Percentiles rank a stretch among this genome's conserved stretches.
Conservation (phyloP, 2,329 filamentous ascomycete genomes). For the Beauveria scarabaeidicola region DNA sequence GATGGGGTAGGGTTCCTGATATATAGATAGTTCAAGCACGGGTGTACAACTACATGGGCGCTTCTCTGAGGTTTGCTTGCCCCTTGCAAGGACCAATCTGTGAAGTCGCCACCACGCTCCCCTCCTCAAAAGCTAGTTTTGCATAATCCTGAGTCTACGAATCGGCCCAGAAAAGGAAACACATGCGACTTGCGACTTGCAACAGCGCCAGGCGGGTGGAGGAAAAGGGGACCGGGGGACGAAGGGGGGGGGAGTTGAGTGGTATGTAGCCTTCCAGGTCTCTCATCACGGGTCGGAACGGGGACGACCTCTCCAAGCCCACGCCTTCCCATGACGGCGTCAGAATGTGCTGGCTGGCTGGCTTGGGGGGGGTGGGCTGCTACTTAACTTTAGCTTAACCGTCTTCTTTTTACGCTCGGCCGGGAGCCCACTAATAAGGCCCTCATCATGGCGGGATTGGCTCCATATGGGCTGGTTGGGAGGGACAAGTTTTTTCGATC, state of each 20-base stretch:
- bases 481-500: background rate
- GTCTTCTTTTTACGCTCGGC: background rate
- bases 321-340: background rate
- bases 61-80: background rate
- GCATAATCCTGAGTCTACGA: background rate
- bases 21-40: background rate
- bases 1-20: constrained; percentile 3
- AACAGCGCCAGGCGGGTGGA: background rate
- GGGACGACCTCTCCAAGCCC: background rate
- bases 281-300: background rate
- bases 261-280: background rate
- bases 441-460: background rate
- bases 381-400: background rate
- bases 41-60: background rate
- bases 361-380: no score
- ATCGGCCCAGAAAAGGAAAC: background rate
- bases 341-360: background rate
- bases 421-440: background rate
- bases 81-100: background rate
- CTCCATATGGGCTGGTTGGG: background rate
- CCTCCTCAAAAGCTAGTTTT: background rate
- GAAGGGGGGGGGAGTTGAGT: background rate
- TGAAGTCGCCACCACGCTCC: background rate
- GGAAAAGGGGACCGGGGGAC: background rate
- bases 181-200: background rate